A percentile compares a stretch with the other conserved stretches of the same genome.
Conservation (phyloP, 164 flowering plant genomes). For the Vitis labrusca region DNA sequence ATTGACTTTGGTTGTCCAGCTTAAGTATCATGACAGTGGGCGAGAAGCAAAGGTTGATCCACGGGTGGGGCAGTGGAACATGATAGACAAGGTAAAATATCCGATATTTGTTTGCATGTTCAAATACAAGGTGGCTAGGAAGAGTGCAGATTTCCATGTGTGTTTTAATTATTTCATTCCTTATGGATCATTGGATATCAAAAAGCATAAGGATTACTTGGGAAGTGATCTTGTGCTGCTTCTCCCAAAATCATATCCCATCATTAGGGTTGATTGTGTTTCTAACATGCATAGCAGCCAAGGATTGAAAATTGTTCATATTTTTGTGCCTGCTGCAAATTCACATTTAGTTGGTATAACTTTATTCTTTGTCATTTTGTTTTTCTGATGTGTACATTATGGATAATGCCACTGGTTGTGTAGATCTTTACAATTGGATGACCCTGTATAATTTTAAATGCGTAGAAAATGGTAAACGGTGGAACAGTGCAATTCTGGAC, state of each 20-base stretch:
- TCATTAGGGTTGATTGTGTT: too few relatives aligned
- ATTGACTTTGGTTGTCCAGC: conserved; percentile 35
- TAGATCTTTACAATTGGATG: neutral
- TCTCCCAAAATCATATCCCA: too few relatives aligned
- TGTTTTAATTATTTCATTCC: neutral
- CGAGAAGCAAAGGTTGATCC: conserved; percentile 50
- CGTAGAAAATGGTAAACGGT: conserved; percentile 81
- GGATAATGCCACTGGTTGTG: neutral
- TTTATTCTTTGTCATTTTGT: neutral
- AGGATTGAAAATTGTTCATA: too few relatives aligned
- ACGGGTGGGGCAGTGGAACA: conserved; percentile 84
- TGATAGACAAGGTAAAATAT: conserved; percentile 68
- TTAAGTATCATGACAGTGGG: conserved; percentile 67
- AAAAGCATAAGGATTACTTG: too few relatives aligned
- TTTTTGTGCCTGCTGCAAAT: too few relatives aligned
- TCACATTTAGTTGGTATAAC: too few relatives aligned
- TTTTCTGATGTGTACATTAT: neutral
- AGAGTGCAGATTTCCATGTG: neutral
- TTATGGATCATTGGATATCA: too few relatives aligned
- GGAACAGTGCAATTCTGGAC: conserved; percentile 58
- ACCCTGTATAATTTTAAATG: neutral
- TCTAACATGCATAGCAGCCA: too few relatives aligned
- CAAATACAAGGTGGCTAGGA: too few relatives aligned
- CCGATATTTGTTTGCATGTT: too few relatives aligned
- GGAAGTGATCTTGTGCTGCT: too few relatives aligned